phyloP scores from a whole-genome alignment of 805 yeast genomes.

The Suhomyces xylopsoci region DNA sequence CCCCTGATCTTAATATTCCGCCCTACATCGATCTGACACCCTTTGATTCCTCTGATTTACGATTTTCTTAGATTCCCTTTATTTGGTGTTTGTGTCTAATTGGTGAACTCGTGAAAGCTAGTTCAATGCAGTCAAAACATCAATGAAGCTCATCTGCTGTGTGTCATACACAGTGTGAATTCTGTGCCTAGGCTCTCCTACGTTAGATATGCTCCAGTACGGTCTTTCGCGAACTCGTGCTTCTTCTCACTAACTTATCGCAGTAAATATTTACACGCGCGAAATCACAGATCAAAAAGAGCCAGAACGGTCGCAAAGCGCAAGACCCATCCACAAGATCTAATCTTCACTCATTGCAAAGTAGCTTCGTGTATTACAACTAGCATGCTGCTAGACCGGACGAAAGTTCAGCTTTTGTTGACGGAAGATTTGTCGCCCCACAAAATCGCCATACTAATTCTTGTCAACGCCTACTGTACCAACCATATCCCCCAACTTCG shows the following conservation, averaged over 20 bases:
- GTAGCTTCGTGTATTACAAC: background rate
- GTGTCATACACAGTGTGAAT: too few relatives aligned
- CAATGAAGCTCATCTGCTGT: too few relatives aligned
- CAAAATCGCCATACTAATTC: conserved; percentile 47
- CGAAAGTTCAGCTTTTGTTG: conserved; percentile 21
- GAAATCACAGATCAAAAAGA: background rate
- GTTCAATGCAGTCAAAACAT: too few relatives aligned
- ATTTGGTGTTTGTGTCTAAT: too few relatives aligned
- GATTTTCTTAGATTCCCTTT: too few relatives aligned
- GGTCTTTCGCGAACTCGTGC: background rate
- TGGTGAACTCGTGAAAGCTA: too few relatives aligned
- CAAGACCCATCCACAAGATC: background rate
- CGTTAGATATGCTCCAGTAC: too few relatives aligned
- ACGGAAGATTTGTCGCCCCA: conserved; percentile 51
- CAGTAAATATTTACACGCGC: background rate
- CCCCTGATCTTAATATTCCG: background rate
- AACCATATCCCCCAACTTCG: conserved; percentile 23
- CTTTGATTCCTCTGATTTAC: background rate
- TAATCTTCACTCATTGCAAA: background rate
- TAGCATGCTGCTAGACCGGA: background rate
- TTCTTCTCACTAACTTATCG: background rate
- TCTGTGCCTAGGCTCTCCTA: too few relatives aligned
- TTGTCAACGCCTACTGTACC: conserved; percentile 42
- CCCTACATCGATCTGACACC: background rate
- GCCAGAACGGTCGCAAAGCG: background rate